Base-by-base conservation (phyloP, 768 basidiomycete genomes). In the Polyporus arcularius region DNA sequence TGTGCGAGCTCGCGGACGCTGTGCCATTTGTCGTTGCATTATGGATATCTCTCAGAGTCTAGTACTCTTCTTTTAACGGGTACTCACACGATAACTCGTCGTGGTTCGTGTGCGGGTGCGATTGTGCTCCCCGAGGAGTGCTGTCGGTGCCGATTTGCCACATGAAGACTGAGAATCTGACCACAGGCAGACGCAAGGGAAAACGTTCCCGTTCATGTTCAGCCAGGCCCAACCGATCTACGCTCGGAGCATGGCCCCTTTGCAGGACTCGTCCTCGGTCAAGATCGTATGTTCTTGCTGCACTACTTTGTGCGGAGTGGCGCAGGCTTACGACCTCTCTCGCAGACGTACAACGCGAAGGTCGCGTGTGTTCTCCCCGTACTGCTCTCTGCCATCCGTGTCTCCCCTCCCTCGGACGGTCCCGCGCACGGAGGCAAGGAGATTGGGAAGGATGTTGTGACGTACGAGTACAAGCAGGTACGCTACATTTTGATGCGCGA, bases 221-320 rank as follows among this genome's bases (percentile, higher is more conserved):
- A 51, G 50, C 28, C 50, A 51, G 32, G 4, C 39, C 11, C 50
- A 51, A 3, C 35, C 35, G 11, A 35, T 35, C 35, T 89, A 96
- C 69, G 90, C 90, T 2, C 85, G 95, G 31, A 82, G 87, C 3
- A 73, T 96, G 43, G 82, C 84, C 0, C 95, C 94, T 2, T 68
- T 93, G 58, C 94, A 96, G 82, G 96, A 98, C 70, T 90, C 89
- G 0, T 90, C 96, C 2, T 89, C 90, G 1, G 86, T 91, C 60
- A 98, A 98, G 75, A 82, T 91, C 53, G 92, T 87, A 66, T 55
- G 84, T 75, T 35, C 11, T 43, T 38, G 16, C 39, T 56, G 28
- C 39, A 12, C 50, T n/a, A n/a, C 8, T 14, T 1, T 46, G 15
- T 32, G 9, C 38, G 57, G 41, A 31, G 32, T 6, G 39, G 45